These are phyloP conservation scores for Cystobasidium onofrii DNA, from an alignment of 768 basidiomycete genomes.

Conservation along the genomic window DNA sequence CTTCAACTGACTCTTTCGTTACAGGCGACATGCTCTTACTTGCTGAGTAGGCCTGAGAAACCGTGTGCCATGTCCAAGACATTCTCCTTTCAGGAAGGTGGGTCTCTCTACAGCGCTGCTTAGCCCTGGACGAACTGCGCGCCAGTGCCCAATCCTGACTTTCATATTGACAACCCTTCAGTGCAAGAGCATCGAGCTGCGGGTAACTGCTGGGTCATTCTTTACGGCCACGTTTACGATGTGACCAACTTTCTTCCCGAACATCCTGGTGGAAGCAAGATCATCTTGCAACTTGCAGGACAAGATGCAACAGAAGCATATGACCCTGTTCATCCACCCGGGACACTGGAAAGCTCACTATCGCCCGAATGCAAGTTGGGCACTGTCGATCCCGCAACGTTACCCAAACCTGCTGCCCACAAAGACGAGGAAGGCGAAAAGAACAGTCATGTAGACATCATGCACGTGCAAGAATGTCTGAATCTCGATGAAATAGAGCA, in stretches of 20 bases:
- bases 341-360: conserved; percentile 43
- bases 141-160: not conserved
- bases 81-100: not conserved
- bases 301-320: conserved; percentile 81
- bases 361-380: not conserved
- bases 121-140: no score
- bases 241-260: conserved; percentile 14
- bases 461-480: conserved; percentile 32
- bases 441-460: not conserved
- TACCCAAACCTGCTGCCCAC: not conserved
- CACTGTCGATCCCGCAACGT: not conserved
- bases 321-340: conserved; percentile 45
- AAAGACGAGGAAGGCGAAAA: not conserved
- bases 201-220: conserved; percentile 55
- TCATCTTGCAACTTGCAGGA: conserved; percentile 69
- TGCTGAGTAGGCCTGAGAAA: not conserved
- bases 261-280: conserved; percentile 55
- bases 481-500: conserved; percentile 40
- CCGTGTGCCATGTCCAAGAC: not conserved
- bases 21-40: not conserved
- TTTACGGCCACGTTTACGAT: conserved; percentile 24
- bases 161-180: not conserved
- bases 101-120: not conserved
- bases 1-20: no score
- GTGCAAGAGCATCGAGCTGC: conserved; percentile 63